Percentiles rank a stretch among this genome's conserved stretches.
phyloP scores from a whole-genome alignment of 208 protist genomes.

The Acanthamoeba comandoni region DNA sequence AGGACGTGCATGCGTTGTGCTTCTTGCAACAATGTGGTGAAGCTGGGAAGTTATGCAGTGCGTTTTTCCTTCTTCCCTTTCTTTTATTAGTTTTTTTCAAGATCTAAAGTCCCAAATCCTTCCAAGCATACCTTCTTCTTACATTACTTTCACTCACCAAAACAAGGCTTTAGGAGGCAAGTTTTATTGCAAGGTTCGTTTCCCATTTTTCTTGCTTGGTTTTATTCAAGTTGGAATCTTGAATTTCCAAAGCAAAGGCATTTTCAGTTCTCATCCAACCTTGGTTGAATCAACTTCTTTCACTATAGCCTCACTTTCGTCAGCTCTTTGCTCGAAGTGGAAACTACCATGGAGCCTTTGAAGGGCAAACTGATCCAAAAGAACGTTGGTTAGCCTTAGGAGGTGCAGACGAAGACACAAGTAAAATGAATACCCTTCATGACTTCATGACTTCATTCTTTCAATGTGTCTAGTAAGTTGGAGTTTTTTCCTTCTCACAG shows the following conservation, averaged over 20 bases:
- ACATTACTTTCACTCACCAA: too few species aligned
- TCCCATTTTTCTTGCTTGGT: too few species aligned
- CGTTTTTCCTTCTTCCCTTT: too few species aligned
- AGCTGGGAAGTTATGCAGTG: constrained; percentile 4
- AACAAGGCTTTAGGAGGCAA: background rate
- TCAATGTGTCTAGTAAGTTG: background rate
- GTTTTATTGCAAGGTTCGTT: constrained; percentile 8
- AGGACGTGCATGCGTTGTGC: constrained; percentile 7
- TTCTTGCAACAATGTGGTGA: background rate
- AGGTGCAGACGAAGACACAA: background rate
- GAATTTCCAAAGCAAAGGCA: too few species aligned
- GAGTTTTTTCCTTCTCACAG: background rate
- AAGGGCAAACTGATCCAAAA: constrained; percentile 41
- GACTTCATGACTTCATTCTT: background rate
- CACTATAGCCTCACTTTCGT: background rate
- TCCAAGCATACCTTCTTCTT: too few species aligned
- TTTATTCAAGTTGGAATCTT: too few species aligned
- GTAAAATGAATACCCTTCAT: background rate
- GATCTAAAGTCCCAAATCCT: too few species aligned
- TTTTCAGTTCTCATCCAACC: too few species aligned
- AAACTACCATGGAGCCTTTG: constrained; percentile 38
- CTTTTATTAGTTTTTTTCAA: too few species aligned
- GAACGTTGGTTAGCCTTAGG: constrained; percentile 10
- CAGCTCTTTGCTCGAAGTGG: constrained; percentile 6
- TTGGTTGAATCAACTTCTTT: too few species aligned